phyloP scores from a whole-genome alignment of 2,329 filamentous ascomycete genomes.

The Xenoacremonium recifei region DNA sequence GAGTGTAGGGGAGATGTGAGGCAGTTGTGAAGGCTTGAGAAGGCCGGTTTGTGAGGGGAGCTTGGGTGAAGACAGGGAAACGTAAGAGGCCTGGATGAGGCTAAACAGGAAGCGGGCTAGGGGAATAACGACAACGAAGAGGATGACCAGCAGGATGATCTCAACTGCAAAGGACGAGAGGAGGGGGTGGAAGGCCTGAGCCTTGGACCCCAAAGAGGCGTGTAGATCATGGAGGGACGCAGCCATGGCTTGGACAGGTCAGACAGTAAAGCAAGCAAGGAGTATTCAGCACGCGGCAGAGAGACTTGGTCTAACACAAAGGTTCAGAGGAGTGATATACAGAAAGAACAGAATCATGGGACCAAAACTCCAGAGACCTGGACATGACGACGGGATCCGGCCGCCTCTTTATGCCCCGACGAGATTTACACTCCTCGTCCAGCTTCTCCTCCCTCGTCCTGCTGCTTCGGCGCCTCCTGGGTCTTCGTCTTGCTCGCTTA shows the following conservation, averaged over 20 bases:
- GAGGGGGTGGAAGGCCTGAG: slow-evolving; percentile 2
- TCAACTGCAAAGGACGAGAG: slow-evolving; percentile 9
- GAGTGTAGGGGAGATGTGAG: slow-evolving; percentile 17
- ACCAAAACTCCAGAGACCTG: too few relatives aligned
- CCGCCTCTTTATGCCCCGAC: background rate
- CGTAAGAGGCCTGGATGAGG: slow-evolving; percentile 1
- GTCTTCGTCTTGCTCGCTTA: background rate
- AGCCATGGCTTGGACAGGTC: background rate
- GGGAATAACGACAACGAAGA: slow-evolving; percentile 9
- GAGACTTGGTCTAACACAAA: background rate
- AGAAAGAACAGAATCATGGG: background rate
- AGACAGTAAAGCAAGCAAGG: background rate
- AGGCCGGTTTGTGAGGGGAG: slow-evolving; percentile 4
- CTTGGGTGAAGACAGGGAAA: slow-evolving; percentile 4
- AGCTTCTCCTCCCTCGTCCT: too few relatives aligned
- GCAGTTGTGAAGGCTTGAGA: slow-evolving; percentile 19
- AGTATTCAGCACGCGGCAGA: background rate
- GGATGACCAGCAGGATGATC: slow-evolving; percentile 9
- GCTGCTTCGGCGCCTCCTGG: background rate
- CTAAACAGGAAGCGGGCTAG: slow-evolving; percentile 4
- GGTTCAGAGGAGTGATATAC: background rate
- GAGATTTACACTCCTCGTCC: too few relatives aligned
- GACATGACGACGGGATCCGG: too few relatives aligned
- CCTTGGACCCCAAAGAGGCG: background rate
- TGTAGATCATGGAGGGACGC: background rate